These are phyloP conservation scores for Melaleuca quinquenervia DNA, from an alignment of 345 rosid species.

Conservation along the genomic window DNA sequence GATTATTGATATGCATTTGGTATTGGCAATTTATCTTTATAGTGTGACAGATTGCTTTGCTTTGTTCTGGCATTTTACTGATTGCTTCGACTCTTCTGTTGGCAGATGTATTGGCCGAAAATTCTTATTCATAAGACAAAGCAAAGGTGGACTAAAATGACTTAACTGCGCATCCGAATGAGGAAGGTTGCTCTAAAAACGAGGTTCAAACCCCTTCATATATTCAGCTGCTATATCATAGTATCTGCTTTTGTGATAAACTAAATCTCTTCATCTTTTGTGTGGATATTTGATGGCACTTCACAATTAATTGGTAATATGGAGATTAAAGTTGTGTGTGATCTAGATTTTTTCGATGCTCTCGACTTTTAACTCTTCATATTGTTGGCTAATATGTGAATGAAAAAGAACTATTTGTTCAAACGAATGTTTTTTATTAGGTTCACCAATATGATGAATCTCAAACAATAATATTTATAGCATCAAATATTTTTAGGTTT, in stretches of 20 bases:
- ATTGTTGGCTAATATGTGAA: not conserved
- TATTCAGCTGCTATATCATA: not conserved
- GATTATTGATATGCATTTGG: constrained; percentile 81
- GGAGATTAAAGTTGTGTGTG: not conserved
- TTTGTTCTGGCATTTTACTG: not conserved
- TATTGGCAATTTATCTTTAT: constrained; percentile 9
- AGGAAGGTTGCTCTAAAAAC: constrained; percentile 85
- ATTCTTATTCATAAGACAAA: constrained; percentile 75
- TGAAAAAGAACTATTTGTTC: not conserved
- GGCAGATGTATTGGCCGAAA: constrained; percentile 85
- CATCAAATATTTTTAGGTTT: not conserved
- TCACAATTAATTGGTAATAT: not conserved
- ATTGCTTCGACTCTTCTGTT: not conserved
- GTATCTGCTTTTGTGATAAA: not conserved
- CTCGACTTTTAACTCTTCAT: not conserved
- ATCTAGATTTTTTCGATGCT: not conserved
- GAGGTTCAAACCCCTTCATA: constrained; percentile 25
- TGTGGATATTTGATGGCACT: not conserved
- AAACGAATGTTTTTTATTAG: not conserved
- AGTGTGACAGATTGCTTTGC: not conserved
- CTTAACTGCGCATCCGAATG: constrained; percentile 96
- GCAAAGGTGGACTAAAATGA: constrained; percentile 92
- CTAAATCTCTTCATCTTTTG: not conserved
- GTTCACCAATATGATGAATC: not conserved
- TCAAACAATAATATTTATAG: not conserved